A percentile compares a stretch with the other conserved stretches of the same genome.
phyloP scores from a whole-genome alignment of 2,329 filamentous ascomycete species.

The Trichophyton schoenleinii region DNA sequence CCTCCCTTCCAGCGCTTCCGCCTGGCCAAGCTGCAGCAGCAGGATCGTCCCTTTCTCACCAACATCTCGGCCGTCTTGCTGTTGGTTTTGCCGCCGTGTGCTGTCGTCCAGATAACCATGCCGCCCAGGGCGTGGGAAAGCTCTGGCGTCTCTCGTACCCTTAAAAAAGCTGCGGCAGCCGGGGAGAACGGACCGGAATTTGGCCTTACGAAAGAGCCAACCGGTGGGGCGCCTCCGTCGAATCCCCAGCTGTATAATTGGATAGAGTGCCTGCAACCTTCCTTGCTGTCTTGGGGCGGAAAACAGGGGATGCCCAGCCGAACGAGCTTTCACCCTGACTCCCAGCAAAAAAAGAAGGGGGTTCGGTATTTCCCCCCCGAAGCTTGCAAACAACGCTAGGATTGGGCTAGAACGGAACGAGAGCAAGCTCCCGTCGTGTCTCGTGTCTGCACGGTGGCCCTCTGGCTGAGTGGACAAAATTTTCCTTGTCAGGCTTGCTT shows the following conservation, averaged over 20 bases:
- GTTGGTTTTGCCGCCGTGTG: not conserved
- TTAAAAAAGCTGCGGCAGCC: not conserved
- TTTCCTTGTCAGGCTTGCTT: not conserved
- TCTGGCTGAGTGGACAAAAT: not conserved
- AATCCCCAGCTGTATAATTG: not conserved
- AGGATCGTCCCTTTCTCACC: not conserved
- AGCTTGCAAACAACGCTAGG: not conserved
- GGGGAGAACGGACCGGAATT: constrained; percentile 2
- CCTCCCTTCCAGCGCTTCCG: not conserved
- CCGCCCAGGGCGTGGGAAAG: not conserved
- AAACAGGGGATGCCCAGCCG: not conserved
- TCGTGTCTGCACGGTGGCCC: not conserved
- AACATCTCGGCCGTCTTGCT: not conserved
- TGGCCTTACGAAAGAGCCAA: not conserved
- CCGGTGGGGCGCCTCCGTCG: not conserved
- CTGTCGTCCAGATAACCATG: not conserved
- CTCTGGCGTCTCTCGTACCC: not conserved
- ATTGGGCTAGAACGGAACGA: no score
- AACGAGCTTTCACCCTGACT: not conserved
- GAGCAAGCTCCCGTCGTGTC: not conserved
- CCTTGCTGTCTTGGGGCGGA: not conserved
- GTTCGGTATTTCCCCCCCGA: not conserved
- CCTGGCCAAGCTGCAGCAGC: not conserved
- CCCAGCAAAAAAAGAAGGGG: not conserved
- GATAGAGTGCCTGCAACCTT: not conserved